Base-by-base conservation (phyloP, 371 early-diverging fungal genomes). In the Batkoa obscura region DNA sequence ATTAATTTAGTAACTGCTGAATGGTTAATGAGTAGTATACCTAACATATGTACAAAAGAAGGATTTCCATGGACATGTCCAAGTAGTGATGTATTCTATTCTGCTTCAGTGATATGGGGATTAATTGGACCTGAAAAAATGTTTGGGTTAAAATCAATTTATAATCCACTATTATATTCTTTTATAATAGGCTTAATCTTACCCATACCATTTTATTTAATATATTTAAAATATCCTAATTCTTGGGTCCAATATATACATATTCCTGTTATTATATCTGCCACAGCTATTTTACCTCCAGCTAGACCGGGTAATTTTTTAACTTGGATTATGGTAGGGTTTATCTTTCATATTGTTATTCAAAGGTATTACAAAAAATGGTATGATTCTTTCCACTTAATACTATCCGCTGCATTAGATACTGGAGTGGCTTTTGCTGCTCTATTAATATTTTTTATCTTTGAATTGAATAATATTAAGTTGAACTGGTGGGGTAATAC, bases 61-160 rank as follows among this genome's bases (percentile, higher is more conserved):
- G 57, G 35, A 65, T 62, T 17, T 30, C 63, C 66, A 3, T 70
- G 64, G 64, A 66, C 67, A 0, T 61, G 58, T 42, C 30, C 53
- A 30, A n/a, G 33, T 10, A 50, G 34, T 17, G 54, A 63, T 43
- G 53, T 70, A 1, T 69, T 72, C 59, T 67, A 63, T n/a, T 69
- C 71, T 0, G 66, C 71, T 4, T 63, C 64, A 15, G 64, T 70
- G 1, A 66, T 73, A 32, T 83, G 81, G 81, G 81, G 81, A 56
- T 61, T 74, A 4, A 72, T 83, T 45, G 80, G 78, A 9, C 82
- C 82, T n/a, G 56, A 62, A 6, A 67, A 63, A 12, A 71, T 79
- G 68, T 81, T 81, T 60, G 74, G 73, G 6, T 51, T 57, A 0
- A 60, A 56, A 8, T 72, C 78, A 3, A 63, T 69, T 6, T 83